Evolutionary conservation across 305 asterid species (phyloP).

Genomic region (Petunia hybrid): DNA sequence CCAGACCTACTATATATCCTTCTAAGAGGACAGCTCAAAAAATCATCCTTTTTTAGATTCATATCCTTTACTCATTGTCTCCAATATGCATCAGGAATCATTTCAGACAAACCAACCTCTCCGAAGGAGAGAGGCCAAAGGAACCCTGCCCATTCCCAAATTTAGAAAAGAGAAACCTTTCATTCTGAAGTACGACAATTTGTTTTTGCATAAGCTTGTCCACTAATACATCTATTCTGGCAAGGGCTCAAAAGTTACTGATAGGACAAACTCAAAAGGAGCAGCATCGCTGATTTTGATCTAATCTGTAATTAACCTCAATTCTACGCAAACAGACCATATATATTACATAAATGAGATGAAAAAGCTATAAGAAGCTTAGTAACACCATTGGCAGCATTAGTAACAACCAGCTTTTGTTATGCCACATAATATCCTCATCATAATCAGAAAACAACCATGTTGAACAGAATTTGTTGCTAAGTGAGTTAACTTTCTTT

Average conservation of each 20-base stretch:
- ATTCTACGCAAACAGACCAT: background rate
- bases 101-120: background rate
- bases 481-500: background rate
- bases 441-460: background rate
- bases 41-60: slow-evolving; percentile 23
- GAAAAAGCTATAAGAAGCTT: background rate
- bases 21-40: background rate
- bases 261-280: background rate
- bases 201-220: slow-evolving; percentile 16
- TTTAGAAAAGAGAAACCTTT: background rate
- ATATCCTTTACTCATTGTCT: background rate
- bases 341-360: background rate
- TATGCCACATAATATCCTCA: background rate
- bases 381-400: background rate
- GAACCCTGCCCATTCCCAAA: slow-evolving; percentile 12
- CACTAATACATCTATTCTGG: slow-evolving; percentile 13
- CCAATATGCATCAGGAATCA: slow-evolving; percentile 3
- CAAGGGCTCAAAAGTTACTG: background rate
- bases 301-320: background rate
- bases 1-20: background rate
- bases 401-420: slow-evolving; percentile 5
- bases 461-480: background rate
- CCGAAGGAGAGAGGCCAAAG: slow-evolving; percentile 10
- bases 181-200: background rate
- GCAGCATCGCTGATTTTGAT: too few relatives aligned